Evolutionary conservation across 2,329 filamentous ascomycete species (phyloP), one percentile per base, ranked within the genome.

Genomic region (Fusarium anguioides): DNA sequence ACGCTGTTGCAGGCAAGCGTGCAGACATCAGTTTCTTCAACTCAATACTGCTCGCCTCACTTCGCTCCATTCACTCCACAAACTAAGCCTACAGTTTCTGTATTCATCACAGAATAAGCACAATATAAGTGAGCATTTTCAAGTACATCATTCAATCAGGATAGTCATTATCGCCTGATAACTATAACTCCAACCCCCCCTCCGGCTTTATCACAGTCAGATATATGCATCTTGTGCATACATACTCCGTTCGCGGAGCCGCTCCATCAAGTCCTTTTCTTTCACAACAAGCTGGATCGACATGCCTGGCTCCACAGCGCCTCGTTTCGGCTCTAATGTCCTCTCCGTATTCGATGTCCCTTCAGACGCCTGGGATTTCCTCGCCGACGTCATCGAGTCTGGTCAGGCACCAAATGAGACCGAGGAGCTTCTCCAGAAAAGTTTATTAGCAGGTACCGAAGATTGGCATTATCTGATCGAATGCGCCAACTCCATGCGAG

Each of bases 381-480:
- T 81, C 18, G 66, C 71, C 39, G 67, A 74, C 49, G 50, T 79
- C 35, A 58, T 80, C 35, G 70, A 75, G 24, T 72, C 72, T 7
- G 35, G 64, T 17, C 53, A 50, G 20, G 69, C 71, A n/a, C 63
- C 76, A n/a, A 40, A 64, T 17, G 76, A 80, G 47, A 58, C 60
- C n/a, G 54, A 72, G 51, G 23, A 52, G 33, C 69, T 80, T 29
- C 62, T 76, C 24, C 57, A 74, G 39, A 54, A 73, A 39, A 79
- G 77, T 51, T 65, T 80, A 21, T 52, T 74, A 6, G 77, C 76
- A 35, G 73, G 74, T 14, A 72, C 74, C 20, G 70, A 80, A 42
- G 73, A 78, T 45, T 81, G 77, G 75, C 51, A 76, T 18, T 69
- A 71, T 50, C 53, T 76, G 60, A 66, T 80, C n/a, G 65, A 77